Evolutionary conservation across 306 rosid species (phyloP).

Genomic region (Crotalaria pallida): DNA sequence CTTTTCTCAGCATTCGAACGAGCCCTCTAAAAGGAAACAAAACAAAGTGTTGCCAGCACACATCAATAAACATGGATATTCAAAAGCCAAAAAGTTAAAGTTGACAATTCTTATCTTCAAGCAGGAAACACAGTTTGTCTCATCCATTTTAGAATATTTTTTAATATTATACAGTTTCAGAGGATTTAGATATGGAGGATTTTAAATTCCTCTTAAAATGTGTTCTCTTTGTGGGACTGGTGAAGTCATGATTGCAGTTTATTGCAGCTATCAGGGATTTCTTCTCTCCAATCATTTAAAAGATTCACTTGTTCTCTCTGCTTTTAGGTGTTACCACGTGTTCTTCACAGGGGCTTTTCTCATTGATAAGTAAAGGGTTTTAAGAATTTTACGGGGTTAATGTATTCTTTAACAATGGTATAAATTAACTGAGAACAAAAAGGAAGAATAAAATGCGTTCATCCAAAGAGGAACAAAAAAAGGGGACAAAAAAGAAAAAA

Average conservation of each 20-base stretch:
- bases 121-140: background rate
- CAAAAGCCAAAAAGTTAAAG: background rate
- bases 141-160: constrained; percentile 4
- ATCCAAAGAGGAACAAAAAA: background rate
- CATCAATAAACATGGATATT: background rate
- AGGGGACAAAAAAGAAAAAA: background rate
- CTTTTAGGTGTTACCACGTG: background rate
- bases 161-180: background rate
- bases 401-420: background rate
- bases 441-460: background rate
- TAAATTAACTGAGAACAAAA: background rate
- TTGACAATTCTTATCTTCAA: background rate
- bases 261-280: background rate
- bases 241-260: background rate
- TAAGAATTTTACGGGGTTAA: background rate
- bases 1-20: constrained; percentile 35
- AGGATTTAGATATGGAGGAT: background rate
- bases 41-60: constrained; percentile 13
- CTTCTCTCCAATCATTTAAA: background rate
- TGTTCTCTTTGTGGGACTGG: background rate
- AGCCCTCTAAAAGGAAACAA: constrained; percentile 36
- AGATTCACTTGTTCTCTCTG: background rate
- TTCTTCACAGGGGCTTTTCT: background rate
- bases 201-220: background rate
- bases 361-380: background rate